Conservation (phyloP, 2,329 filamentous ascomycete species). For the Phaeoacremonium minimum region DNA sequence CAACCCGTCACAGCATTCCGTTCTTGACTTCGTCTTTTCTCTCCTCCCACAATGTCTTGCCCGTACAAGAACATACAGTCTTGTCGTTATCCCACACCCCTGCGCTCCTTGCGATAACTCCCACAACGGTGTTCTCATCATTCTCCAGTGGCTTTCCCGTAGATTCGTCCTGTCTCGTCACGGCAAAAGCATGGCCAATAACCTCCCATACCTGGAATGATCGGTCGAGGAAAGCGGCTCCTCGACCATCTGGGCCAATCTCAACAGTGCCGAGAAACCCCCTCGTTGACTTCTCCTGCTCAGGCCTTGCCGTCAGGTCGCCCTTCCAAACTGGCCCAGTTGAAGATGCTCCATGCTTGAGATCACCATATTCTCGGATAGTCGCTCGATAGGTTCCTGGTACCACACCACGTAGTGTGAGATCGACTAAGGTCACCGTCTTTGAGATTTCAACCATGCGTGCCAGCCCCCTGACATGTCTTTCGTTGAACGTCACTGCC, state of each 20-base stretch:
- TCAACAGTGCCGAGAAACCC: constrained; percentile 72
- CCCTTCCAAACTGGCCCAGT: constrained; percentile 77
- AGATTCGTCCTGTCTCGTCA: constrained; percentile 62
- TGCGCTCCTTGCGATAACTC: constrained; percentile 90
- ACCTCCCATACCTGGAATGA: constrained; percentile 91
- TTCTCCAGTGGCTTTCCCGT: constrained; percentile 59
- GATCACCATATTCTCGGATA: constrained; percentile 81
- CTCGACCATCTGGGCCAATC: constrained; percentile 71
- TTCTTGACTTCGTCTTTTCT: constrained; percentile 81
- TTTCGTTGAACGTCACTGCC: constrained; percentile 24
- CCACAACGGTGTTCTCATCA: constrained; percentile 80
- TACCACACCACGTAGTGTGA: constrained; percentile 77
- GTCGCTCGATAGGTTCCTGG: constrained; percentile 81
- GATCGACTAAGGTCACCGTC: constrained; percentile 75
- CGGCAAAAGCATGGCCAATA: constrained; percentile 87
- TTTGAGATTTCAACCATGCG: constrained; percentile 89
- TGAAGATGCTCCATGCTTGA: constrained; percentile 76
- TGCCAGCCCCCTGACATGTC: constrained; percentile 76
- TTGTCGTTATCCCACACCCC: constrained; percentile 99
- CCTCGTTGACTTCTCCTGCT: constrained; percentile 41
- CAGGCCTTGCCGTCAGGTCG: constrained; percentile 26
- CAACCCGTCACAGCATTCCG: constrained; percentile 80
- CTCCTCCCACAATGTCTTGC: constrained; percentile 98
- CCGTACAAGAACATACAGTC: constrained; percentile 95
- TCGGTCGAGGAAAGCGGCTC: constrained; percentile 75